Evolutionary conservation across 2,329 filamentous ascomycete genomes (phyloP).

Genomic region (Cladosporium sp.): DNA sequence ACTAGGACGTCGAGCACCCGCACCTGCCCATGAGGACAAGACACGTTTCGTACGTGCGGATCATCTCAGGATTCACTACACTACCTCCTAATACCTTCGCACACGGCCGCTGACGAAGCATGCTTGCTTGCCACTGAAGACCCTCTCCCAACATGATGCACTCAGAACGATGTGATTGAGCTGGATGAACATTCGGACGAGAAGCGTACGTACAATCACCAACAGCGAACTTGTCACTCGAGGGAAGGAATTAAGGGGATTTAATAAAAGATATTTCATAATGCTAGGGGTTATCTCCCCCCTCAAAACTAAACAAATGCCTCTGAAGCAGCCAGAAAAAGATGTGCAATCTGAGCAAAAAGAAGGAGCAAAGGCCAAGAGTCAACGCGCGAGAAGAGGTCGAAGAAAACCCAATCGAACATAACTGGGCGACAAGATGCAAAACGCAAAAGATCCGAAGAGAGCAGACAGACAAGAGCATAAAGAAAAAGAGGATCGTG

Average conservation of each 20-base stretch:
- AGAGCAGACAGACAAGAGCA: not conserved
- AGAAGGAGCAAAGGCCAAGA: not conserved
- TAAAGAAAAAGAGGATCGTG: not conserved
- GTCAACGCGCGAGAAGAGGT: not conserved
- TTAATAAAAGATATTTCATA: not conserved
- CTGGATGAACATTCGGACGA: not conserved
- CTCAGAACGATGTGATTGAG: no score
- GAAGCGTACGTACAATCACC: not conserved
- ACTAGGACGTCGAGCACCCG: not conserved
- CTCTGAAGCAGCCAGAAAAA: not conserved
- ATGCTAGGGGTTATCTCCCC: not conserved
- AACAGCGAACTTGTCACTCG: not conserved
- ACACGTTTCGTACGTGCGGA: not conserved
- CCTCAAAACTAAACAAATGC: not conserved
- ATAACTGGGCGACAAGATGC: not conserved
- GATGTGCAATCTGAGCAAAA: not conserved
- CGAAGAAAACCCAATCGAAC: not conserved
- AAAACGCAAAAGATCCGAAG: not conserved
- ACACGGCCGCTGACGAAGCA: not conserved
- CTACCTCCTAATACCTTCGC: not conserved
- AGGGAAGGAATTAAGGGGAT: no score
- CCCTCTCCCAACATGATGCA: no score
- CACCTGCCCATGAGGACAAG: not conserved
- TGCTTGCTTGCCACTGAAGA: not conserved
- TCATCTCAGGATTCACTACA: not conserved